Percentiles rank a stretch among this genome's conserved stretches.
These are phyloP conservation scores for Teratosphaeria zuluensis DNA, from an alignment of 2,329 filamentous ascomycete species.

Conservation along the genomic window DNA sequence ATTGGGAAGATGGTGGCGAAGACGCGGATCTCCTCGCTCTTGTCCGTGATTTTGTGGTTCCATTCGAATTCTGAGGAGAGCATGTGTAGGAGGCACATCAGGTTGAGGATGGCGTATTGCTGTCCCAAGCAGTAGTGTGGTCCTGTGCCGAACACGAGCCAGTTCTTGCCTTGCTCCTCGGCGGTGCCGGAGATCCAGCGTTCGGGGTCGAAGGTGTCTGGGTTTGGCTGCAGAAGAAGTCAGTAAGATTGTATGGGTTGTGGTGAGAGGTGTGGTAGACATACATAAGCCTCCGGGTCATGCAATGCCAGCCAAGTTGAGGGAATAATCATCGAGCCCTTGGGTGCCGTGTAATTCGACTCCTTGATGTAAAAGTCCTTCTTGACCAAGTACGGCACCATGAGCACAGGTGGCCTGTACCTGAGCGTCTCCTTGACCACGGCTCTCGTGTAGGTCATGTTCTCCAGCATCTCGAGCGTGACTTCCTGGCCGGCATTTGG, in stretches of 20 bases:
- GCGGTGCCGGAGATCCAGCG: constrained; percentile 85
- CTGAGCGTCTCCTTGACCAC: constrained; percentile 85
- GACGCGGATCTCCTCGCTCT: constrained; percentile 91
- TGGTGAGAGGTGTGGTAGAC: neutral
- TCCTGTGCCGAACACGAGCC: constrained; percentile 87
- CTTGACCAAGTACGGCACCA: constrained; percentile 93
- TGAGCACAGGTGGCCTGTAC: constrained; percentile 90
- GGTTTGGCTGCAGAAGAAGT: constrained; percentile 46
- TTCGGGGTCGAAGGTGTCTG: constrained; percentile 81
- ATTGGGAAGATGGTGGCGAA: constrained; percentile 97
- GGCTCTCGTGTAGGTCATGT: constrained; percentile 77
- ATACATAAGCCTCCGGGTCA: constrained; percentile 73
- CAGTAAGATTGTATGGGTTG: neutral
- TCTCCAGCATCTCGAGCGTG: constrained; percentile 78
- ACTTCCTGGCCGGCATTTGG: constrained; percentile 31
- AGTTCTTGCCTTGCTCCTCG: constrained; percentile 90
- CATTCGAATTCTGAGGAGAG: constrained; percentile 49
- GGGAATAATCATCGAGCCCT: constrained; percentile 91
- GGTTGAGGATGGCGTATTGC: constrained; percentile 78
- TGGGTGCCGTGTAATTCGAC: constrained; percentile 74
- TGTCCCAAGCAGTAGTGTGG: constrained; percentile 96
- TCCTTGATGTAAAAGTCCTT: constrained; percentile 87
- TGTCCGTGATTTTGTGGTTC: constrained; percentile 74
- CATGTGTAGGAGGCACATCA: constrained; percentile 52
- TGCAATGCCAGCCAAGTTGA: constrained; percentile 84